Percentiles rank a stretch among this genome's conserved stretches.
These are phyloP conservation scores for Strobilomyces dryophilus DNA, from an alignment of 768 basidiomycete genomes.

Conservation along the genomic window DNA sequence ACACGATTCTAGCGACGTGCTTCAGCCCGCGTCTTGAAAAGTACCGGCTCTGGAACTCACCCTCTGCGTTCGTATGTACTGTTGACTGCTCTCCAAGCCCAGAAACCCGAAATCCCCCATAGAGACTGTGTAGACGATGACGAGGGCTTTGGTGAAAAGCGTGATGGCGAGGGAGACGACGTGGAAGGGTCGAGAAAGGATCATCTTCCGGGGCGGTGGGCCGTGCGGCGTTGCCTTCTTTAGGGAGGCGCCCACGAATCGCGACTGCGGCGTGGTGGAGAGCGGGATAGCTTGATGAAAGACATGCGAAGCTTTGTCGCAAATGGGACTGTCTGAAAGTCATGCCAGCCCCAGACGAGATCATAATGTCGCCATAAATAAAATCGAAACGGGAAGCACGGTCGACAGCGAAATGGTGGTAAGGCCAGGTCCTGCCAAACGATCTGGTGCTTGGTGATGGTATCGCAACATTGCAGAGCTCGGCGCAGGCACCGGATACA, in stretches of 20 bases:
- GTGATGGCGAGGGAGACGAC: constrained; percentile 10
- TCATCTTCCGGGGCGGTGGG: constrained; percentile 13
- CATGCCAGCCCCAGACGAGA: constrained; percentile 8
- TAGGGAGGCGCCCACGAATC: neutral
- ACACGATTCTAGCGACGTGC: constrained; percentile 14
- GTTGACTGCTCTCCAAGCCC: constrained; percentile 14
- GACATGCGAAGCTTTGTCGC: neutral
- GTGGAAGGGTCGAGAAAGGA: constrained; percentile 9
- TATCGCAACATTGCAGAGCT: neutral
- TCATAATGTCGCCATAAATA: neutral
- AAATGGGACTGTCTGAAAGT: constrained; percentile 2
- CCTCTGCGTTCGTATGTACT: constrained; percentile 17
- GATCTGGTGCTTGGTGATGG: neutral
- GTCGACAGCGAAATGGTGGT: neutral
- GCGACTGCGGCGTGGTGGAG: neutral
- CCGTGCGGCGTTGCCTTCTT: neutral
- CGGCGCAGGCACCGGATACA: neutral
- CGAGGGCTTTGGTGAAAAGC: constrained; percentile 20
- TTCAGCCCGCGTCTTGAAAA: neutral
- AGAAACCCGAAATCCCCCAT: constrained; percentile 16
- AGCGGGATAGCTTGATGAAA: neutral
- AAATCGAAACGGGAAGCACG: neutral
- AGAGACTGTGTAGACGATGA: constrained; percentile 19
- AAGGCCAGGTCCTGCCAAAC: neutral
- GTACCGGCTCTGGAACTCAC: constrained; percentile 7